phyloP scores from a whole-genome alignment of 2,329 filamentous ascomycete genomes.

The Tolypocladium album region DNA sequence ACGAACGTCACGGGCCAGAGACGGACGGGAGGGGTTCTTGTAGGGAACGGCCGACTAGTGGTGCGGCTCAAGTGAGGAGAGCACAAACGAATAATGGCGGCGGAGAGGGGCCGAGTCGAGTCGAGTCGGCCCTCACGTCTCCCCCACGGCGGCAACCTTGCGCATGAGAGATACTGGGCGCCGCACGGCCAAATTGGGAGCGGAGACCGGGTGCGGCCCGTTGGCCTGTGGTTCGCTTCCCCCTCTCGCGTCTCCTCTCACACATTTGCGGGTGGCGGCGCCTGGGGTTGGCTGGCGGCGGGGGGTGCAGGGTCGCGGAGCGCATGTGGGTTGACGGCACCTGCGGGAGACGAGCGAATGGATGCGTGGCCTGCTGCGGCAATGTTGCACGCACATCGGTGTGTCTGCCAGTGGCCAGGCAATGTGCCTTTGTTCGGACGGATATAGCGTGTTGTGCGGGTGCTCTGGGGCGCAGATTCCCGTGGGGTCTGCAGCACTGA shows the following conservation, averaged over 20 bases:
- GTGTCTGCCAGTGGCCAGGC: background rate
- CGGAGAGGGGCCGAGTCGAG: background rate
- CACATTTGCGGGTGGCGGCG: constrained; percentile 2
- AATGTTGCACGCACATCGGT: background rate
- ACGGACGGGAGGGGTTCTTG: constrained; percentile 5
- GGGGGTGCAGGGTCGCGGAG: constrained; percentile 6
- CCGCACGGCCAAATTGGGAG: background rate
- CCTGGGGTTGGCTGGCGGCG: constrained; percentile 5
- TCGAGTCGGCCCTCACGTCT: background rate
- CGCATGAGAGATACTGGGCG: background rate
- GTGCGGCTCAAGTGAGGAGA: constrained; percentile 3
- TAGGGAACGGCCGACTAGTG: constrained; percentile 1
- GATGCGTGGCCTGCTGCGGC: background rate
- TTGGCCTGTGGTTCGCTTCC: constrained; percentile 2
- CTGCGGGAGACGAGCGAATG: constrained; percentile 1
- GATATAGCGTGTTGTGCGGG: background rate
- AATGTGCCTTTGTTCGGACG: background rate
- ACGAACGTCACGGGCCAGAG: background rate
- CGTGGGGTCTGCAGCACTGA: background rate
- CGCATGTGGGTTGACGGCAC: constrained; percentile 8
- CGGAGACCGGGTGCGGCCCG: background rate
- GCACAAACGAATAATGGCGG: background rate
- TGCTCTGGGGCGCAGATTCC: background rate
- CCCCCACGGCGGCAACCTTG: background rate
- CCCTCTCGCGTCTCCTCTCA: constrained; percentile 1